Evolutionary conservation across 768 basidiomycete genomes (phyloP), one percentile per base, ranked within the genome.

Genomic region (Kwoniella heveanensis): DNA sequence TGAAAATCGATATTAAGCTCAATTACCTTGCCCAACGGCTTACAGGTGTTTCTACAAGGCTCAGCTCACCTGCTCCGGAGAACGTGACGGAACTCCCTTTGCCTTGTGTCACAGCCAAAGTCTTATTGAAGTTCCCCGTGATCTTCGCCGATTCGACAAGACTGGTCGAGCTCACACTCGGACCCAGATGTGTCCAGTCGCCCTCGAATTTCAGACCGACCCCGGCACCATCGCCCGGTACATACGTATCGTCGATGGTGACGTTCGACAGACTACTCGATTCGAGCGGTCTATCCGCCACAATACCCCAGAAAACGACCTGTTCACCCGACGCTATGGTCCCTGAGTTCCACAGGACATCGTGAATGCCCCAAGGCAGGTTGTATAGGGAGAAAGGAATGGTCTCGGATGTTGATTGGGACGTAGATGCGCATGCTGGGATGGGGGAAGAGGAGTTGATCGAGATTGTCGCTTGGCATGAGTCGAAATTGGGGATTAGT

Each of bases 231-330:
- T 54, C 56, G 8, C n/a, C 12, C 30, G 39, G 44, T 1, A 51
- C 48, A 27, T 54, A 71, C 17, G 69, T 39, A 58, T 69, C 57
- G 48, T 73, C 74, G 12, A 73, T 60, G 1, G 74, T 76, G 15
- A 71, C 62, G 54, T 73, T 73, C 0, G 60, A 39, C 39, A 53
- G 54, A n/a, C 62, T 57, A 36, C 22, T 39, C 2, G 46, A 5
- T 19, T 60, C 60, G 1, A 54, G 22, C 30, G 58, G 60, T 48
- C 73, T 32, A 13, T 49, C 64, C 2, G 60, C 76, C 21, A 66
- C 64, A 8, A 75, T 59, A 6, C 76, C 76, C 73, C 73, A 77
- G 54, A 77, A 75, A 3, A 73, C 57, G 2, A 77, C 67, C 47
- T 68, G 63, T 24, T 65, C 26, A 9, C 58, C 60, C 13, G 50